Percentiles rank a stretch among this genome's conserved stretches.
phyloP scores from a whole-genome alignment of 129 eudicot species.

The Tagetes patula region DNA sequence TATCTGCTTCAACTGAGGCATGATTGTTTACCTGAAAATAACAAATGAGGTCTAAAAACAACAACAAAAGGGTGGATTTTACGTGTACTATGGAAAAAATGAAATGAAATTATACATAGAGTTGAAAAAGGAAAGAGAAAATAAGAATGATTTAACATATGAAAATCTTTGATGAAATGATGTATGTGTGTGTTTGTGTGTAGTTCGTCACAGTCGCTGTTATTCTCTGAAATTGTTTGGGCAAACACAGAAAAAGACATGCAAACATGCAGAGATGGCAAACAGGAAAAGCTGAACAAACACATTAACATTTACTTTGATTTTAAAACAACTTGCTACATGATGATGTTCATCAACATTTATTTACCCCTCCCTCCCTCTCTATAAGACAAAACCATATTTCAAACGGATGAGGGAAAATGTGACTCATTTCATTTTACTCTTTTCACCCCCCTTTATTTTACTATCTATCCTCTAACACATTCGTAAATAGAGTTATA shows the following conservation, averaged over 20 bases:
- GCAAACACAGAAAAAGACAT: conserved; percentile 42
- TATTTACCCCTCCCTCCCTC: conserved; percentile 6
- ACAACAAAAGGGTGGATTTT: conserved; percentile 21
- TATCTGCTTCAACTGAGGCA: conserved; percentile 53
- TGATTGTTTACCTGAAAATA: conserved; percentile 34
- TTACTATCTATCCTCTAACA: conserved; percentile 3
- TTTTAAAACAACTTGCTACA: conserved; percentile 22
- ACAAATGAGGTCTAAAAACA: neutral
- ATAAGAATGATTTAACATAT: conserved; percentile 29
- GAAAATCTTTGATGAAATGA: conserved; percentile 37
- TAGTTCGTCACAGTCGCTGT: conserved; percentile 43
- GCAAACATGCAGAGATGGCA: conserved; percentile 59
- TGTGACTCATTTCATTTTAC: neutral
- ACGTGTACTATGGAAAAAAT: conserved; percentile 38
- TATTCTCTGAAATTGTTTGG: conserved; percentile 49
- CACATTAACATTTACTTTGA: conserved; percentile 40
- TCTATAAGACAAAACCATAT: conserved; percentile 31
- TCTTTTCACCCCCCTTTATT: conserved; percentile 26
- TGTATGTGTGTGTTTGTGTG: conserved; percentile 26
- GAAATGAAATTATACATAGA: conserved; percentile 12
- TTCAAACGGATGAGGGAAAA: neutral
- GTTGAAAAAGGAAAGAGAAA: conserved; percentile 35
- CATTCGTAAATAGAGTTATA: neutral
- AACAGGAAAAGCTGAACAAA: conserved; percentile 41
- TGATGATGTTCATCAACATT: conserved; percentile 17